These are phyloP conservation scores for Pisolithus tinctorius DNA, from an alignment of 768 basidiomycete species.

Conservation along the genomic window DNA sequence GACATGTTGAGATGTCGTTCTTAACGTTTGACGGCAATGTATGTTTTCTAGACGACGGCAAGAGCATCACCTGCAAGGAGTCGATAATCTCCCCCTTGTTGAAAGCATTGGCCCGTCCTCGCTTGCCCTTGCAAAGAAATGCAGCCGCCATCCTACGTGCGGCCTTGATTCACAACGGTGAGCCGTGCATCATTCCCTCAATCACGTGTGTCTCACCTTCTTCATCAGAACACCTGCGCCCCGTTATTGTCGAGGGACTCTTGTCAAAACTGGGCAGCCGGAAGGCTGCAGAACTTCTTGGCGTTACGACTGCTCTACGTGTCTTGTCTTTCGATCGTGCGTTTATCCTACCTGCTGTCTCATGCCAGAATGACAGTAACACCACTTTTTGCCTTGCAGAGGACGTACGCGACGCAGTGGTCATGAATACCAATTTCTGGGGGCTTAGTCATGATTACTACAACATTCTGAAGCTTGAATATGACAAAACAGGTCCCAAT, in stretches of 20 bases:
- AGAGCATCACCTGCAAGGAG: background rate
- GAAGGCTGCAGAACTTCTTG: constrained; percentile 11
- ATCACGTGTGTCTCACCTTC: background rate
- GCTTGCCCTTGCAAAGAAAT: constrained; percentile 11
- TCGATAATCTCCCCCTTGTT: constrained; percentile 10
- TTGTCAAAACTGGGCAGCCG: constrained; percentile 13
- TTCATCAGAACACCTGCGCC: constrained; percentile 8
- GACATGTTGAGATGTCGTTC: background rate
- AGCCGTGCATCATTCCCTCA: background rate
- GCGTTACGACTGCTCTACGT: constrained; percentile 9
- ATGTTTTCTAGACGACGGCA: constrained; percentile 5
- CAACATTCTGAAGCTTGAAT: constrained; percentile 9
- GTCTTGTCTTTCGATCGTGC: constrained; percentile 11
- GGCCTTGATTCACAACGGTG: constrained; percentile 13
- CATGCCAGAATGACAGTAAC: background rate
- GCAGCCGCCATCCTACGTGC: constrained; percentile 8
- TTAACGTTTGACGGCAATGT: background rate
- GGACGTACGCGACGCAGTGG: constrained; percentile 11
- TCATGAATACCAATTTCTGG: constrained; percentile 11
- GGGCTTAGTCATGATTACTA: constrained; percentile 16
- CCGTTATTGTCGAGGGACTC: constrained; percentile 6
- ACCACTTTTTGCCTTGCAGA: constrained; percentile 2
- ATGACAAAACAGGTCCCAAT: constrained; percentile 9
- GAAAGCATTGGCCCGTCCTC: constrained; percentile 10
- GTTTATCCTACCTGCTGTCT: background rate